These are phyloP conservation scores for Novymonas esmeraldas DNA, from an alignment of 208 protist species.

Conservation along the genomic window DNA sequence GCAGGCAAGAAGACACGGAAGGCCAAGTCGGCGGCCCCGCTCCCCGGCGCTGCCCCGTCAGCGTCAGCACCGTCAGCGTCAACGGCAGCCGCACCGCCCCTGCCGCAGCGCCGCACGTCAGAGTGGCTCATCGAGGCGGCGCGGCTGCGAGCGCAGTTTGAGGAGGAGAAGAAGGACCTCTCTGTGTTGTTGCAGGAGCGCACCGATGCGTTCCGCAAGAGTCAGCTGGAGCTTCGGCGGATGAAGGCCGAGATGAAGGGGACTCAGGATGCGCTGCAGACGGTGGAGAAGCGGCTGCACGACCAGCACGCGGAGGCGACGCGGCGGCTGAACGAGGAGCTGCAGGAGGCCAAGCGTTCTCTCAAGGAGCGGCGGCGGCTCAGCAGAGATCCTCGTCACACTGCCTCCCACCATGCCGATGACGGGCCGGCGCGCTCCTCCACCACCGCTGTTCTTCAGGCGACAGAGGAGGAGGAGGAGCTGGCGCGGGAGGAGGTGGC, in stretches of 20 bases:
- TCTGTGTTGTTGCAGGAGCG: conserved; percentile 27
- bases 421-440: conserved; percentile 11
- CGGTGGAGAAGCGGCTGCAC: conserved; percentile 23
- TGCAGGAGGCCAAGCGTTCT: conserved; percentile 21
- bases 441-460: background rate
- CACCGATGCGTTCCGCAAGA: conserved; percentile 23
- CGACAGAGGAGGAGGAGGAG: background rate
- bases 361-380: conserved; percentile 19
- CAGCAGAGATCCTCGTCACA: conserved; percentile 23
- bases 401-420: conserved; percentile 10
- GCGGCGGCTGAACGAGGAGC: conserved; percentile 29
- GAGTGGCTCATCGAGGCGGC: background rate
- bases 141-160: conserved; percentile 1
- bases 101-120: background rate
- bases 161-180: conserved; percentile 16
- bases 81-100: background rate
- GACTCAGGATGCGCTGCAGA: conserved; percentile 11
- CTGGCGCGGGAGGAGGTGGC: background rate
- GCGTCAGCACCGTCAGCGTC: background rate
- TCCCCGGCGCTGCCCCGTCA: background rate
- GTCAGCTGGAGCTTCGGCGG: conserved; percentile 30
- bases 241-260: conserved; percentile 31
- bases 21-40: conserved; percentile 5
- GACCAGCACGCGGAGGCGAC: conserved; percentile 28
- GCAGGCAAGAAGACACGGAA: conserved; percentile 6